phyloP scores from a whole-genome alignment of 768 basidiomycete species.

The Strobilomyces dryophilus region DNA sequence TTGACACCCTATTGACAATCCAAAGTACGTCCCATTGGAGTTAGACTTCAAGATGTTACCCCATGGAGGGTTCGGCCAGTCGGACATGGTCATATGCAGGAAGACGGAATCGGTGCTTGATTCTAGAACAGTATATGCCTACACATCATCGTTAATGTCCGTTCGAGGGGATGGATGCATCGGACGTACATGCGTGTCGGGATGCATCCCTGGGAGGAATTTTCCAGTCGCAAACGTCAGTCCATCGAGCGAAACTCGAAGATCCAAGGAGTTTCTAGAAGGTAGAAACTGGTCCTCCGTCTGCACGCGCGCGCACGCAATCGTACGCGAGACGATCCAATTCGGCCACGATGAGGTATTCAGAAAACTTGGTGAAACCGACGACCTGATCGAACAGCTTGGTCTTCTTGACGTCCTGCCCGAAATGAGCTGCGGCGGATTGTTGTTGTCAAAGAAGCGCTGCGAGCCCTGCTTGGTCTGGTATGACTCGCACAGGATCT shows the following conservation, averaged over 20 bases:
- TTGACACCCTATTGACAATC: constrained; percentile 85
- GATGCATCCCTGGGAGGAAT: constrained; percentile 89
- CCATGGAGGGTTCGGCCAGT: constrained; percentile 69
- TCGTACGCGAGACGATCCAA: constrained; percentile 38
- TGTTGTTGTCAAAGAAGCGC: constrained; percentile 45
- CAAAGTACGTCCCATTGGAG: constrained; percentile 97
- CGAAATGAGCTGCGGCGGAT: constrained; percentile 74
- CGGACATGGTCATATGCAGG: constrained; percentile 92
- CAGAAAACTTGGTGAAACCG: constrained; percentile 95
- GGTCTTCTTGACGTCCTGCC: constrained; percentile 61
- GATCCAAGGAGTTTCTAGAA: constrained; percentile 56
- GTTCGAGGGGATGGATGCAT: neutral
- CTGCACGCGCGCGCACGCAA: constrained; percentile 27
- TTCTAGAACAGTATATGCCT: constrained; percentile 94
- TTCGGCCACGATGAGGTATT: constrained; percentile 94
- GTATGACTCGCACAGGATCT: constrained; percentile 93
- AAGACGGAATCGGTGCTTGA: constrained; percentile 92
- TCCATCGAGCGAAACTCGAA: constrained; percentile 94
- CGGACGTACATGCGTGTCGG: constrained; percentile 79
- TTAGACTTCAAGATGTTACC: constrained; percentile 95
- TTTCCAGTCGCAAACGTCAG: constrained; percentile 75
- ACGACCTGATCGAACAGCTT: constrained; percentile 85
- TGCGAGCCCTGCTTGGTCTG: constrained; percentile 79
- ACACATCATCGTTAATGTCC: neutral
- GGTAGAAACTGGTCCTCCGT: constrained; percentile 43